A percentile compares a stretch with the other conserved stretches of the same genome.
These are phyloP conservation scores for Blepharisma japonicum DNA, from an alignment of 73 alveolate genomes.

Conservation along the genomic window DNA sequence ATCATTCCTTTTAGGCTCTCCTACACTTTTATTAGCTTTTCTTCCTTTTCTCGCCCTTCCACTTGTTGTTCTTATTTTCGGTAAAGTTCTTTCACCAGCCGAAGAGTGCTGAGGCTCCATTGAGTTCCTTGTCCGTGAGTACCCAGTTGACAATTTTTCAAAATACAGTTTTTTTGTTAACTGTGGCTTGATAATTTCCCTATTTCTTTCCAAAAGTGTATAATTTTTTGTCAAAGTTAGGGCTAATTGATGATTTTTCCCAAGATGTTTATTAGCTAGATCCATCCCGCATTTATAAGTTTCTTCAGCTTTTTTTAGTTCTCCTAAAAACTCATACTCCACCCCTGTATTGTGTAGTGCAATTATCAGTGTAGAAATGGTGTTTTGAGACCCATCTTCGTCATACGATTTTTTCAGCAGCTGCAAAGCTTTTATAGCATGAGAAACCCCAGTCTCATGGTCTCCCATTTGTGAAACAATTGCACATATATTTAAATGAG, in stretches of 20 bases:
- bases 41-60: background rate
- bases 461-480: constrained; percentile 31
- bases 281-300: constrained; percentile 26
- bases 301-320: constrained; percentile 11
- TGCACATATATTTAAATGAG: constrained; percentile 44
- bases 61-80: background rate
- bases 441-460: constrained; percentile 31
- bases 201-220: background rate
- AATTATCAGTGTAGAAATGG: background rate
- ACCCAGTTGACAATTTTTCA: background rate
- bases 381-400: background rate
- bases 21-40: background rate
- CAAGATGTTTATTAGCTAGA: background rate
- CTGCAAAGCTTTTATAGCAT: constrained; percentile 31
- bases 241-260: constrained; percentile 14
- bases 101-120: background rate
- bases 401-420: background rate
- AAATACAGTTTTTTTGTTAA: constrained; percentile 10
- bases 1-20: background rate
- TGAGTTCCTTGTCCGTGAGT: background rate
- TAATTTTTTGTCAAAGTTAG: background rate
- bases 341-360: constrained; percentile 14
- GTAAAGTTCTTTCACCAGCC: background rate
- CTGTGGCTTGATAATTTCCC: too few species aligned
- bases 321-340: constrained; percentile 8